Conservation (phyloP, 257 asterid species). For the Verbascum thapsus region DNA sequence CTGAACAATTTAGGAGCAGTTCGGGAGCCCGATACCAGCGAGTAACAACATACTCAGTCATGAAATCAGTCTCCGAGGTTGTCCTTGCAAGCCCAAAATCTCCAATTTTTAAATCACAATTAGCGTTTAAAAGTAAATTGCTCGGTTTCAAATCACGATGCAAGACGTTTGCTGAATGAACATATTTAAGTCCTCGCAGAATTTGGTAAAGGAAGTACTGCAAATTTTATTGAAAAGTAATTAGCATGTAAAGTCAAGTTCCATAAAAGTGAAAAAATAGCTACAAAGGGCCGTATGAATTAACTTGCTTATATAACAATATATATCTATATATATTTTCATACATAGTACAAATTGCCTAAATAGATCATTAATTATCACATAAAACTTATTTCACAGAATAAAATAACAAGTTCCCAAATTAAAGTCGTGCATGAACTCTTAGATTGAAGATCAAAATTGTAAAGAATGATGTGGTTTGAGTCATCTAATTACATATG, state of each 20-base stretch:
- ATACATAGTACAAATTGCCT: too few species aligned
- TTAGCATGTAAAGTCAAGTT: conserved; percentile 5
- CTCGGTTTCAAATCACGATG: conserved; percentile 94
- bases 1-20: conserved; percentile 82
- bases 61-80: conserved; percentile 91
- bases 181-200: conserved; percentile 84
- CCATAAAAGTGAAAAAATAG: background rate
- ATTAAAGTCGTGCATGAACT: background rate
- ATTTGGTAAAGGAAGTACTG: conserved; percentile 89
- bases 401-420: too few species aligned
- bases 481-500: too few species aligned
- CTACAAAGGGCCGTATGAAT: background rate
- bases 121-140: conserved; percentile 75
- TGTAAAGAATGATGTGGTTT: background rate
- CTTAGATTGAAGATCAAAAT: background rate
- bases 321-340: too few species aligned
- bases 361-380: too few species aligned
- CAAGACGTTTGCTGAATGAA: conserved; percentile 85
- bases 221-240: conserved; percentile 34
- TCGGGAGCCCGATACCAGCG: conserved; percentile 97
- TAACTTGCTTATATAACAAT: too few species aligned
- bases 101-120: conserved; percentile 77
- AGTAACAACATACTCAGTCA: conserved; percentile 93
- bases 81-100: conserved; percentile 97
- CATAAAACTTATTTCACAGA: too few species aligned